Evolutionary conservation across 805 yeast species (phyloP).

Genomic region (Yarrowia sp.): DNA sequence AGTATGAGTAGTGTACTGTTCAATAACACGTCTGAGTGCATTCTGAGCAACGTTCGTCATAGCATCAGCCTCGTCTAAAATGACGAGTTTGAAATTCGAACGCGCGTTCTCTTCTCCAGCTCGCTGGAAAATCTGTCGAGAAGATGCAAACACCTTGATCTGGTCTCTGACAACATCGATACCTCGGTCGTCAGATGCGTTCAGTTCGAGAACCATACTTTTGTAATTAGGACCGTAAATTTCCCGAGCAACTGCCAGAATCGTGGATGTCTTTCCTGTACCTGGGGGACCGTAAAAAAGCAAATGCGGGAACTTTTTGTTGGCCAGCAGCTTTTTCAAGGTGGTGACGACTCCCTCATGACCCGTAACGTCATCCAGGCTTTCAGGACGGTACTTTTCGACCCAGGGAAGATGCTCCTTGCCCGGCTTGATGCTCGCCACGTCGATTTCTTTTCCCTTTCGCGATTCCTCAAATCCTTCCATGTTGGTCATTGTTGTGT

Average conservation of each 20-base stretch:
- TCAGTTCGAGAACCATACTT: constrained; percentile 89
- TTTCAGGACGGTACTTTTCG: constrained; percentile 88
- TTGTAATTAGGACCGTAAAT: constrained; percentile 86
- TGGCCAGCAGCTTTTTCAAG: constrained; percentile 49
- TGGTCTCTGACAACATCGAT: constrained; percentile 97
- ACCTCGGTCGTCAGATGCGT: constrained; percentile 97
- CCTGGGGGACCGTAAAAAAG: constrained; percentile 96
- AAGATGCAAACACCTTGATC: constrained; percentile 92
- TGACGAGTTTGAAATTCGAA: constrained; percentile 80
- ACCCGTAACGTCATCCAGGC: constrained; percentile 85
- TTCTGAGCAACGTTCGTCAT: constrained; percentile 97
- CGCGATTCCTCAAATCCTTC: constrained; percentile 28
- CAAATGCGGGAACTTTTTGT: constrained; percentile 52
- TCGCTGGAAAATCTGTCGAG: constrained; percentile 65
- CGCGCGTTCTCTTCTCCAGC: constrained; percentile 35
- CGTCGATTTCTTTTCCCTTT: constrained; percentile 29
- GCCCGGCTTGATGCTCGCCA: constrained; percentile 29
- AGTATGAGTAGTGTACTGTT: constrained; percentile 90
- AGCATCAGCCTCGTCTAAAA: constrained; percentile 95
- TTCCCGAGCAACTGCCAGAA: constrained; percentile 81
- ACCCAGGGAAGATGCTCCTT: constrained; percentile 76
- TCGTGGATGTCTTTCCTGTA: constrained; percentile 90
- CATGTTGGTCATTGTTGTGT: constrained; percentile 3
- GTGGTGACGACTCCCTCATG: constrained; percentile 84
- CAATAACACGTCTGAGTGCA: constrained; percentile 91